Percentiles rank a stretch among this genome's conserved stretches.
phyloP scores from a whole-genome alignment of 352 stramenopile genomes.

The Globisporangium megalacanthum region DNA sequence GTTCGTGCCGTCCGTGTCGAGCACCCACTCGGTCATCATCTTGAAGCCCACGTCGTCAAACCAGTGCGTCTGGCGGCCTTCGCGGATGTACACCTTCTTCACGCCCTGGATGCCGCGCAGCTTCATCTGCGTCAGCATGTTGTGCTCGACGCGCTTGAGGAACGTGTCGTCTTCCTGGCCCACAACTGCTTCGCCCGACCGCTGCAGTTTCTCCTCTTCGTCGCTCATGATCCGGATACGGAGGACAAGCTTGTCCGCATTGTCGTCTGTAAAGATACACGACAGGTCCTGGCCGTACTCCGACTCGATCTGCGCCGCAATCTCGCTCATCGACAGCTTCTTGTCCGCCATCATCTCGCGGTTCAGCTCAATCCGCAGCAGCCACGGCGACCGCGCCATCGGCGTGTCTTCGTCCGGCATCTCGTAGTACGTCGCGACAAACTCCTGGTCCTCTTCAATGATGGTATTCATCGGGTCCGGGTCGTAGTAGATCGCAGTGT shows the following conservation, averaged over 20 bases:
- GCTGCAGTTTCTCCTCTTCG: slow-evolving; percentile 84
- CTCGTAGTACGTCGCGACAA: slow-evolving; percentile 97
- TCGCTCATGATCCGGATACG: slow-evolving; percentile 97
- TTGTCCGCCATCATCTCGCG: slow-evolving; percentile 97
- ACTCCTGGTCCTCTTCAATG: slow-evolving; percentile 95
- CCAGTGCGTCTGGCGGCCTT: slow-evolving; percentile 93
- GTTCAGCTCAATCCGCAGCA: slow-evolving; percentile 98
- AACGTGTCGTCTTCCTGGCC: slow-evolving; percentile 94
- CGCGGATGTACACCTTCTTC: slow-evolving; percentile 98
- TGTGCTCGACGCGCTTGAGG: slow-evolving; percentile 97
- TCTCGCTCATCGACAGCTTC: slow-evolving; percentile 97
- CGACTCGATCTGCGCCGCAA: slow-evolving; percentile 92
- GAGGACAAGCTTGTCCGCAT: slow-evolving; percentile 96
- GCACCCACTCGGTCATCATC: slow-evolving; percentile 95
- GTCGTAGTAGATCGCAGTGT: slow-evolving; percentile 99
- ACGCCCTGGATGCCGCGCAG: slow-evolving; percentile 96
- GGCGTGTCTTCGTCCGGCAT: slow-evolving; percentile 96
- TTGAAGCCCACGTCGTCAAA: slow-evolving; percentile 95
- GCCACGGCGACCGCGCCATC: slow-evolving; percentile 93
- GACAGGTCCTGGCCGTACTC: slow-evolving; percentile 95
- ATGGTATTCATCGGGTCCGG: slow-evolving; percentile 96
- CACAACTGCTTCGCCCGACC: slow-evolving; percentile 77
- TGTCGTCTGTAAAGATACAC: slow-evolving; percentile 98
- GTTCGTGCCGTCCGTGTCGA: slow-evolving; percentile 99
- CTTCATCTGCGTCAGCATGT: slow-evolving; percentile 96